Evolutionary conservation across 2,329 filamentous ascomycete genomes (phyloP).

Genomic region (Penicillium fuscoglaucum): DNA sequence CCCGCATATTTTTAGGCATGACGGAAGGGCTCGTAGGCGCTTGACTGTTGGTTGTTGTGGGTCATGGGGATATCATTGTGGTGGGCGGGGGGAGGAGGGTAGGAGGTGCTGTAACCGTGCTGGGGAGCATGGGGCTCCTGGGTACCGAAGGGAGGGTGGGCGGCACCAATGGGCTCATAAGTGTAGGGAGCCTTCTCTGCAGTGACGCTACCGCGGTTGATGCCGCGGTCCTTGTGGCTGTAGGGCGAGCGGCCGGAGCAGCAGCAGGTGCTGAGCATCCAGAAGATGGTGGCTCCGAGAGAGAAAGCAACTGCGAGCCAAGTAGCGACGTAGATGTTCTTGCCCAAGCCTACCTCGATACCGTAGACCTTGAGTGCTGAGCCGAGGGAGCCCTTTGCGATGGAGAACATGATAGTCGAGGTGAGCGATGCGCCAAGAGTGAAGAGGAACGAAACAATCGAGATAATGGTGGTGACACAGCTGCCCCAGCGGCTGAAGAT

Average conservation of each 20-base stretch:
- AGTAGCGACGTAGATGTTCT: slow-evolving; percentile 66
- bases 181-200: slow-evolving; percentile 63
- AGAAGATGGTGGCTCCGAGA: slow-evolving; percentile 77
- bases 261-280: slow-evolving; percentile 89
- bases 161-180: slow-evolving; percentile 55
- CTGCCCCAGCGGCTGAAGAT: slow-evolving; percentile 80
- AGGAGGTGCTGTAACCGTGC: slow-evolving; percentile 26
- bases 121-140: slow-evolving; percentile 12
- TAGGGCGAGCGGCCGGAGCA: slow-evolving; percentile 67
- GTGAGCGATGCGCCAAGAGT: slow-evolving; percentile 67
- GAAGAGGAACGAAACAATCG: slow-evolving; percentile 58
- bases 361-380: slow-evolving; percentile 68
- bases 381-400: slow-evolving; percentile 69
- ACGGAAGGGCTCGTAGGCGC: slow-evolving; percentile 42
- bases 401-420: slow-evolving; percentile 70
- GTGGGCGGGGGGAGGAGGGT: slow-evolving; percentile 26
- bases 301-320: slow-evolving; percentile 82
- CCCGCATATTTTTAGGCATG: slow-evolving; percentile 30
- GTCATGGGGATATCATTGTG: slow-evolving; percentile 30
- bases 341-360: slow-evolving; percentile 67
- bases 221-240: slow-evolving; percentile 42
- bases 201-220: slow-evolving; percentile 44
- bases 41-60: slow-evolving; percentile 23
- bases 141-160: slow-evolving; percentile 23
- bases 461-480: slow-evolving; percentile 77